Base-by-base conservation (phyloP, 768 basidiomycete species). In the Boletus coccyginus region DNA sequence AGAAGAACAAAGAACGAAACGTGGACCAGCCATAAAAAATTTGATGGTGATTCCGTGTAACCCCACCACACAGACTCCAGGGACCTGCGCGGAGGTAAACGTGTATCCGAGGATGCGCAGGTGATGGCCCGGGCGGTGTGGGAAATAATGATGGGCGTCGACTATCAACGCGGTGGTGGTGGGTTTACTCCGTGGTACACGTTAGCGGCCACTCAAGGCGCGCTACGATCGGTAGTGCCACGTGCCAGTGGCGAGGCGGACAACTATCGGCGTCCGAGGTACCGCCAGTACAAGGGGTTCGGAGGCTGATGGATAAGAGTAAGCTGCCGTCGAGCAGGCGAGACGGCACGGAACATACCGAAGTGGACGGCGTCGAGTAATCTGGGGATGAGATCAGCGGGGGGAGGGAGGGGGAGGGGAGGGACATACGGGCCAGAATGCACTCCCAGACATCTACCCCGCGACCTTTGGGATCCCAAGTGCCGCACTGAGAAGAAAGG, bases 391-490 rank as follows among this genome's bases (percentile, higher is more conserved):
- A 44, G 10, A 46, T 55, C 50, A 24, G 14, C 7, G 5, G 44
- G 48, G 17, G 41, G 39, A 21, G 24, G 41, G 12, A 24, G 19
- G 38, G n/a, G 40, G 19, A n/a, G 42, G 52, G 33, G 53, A 39
- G 29, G 50, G 59, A 38, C 50, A 72, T 71, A 89, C 88, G 88
- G 62, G 82, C 80, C 70, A 76, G 72, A 52, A 88, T 74, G 66
- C 88, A 90, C 64, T 90, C 87, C 87, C 87, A 90, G 52, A 90
- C 80, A 53, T 88, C 85, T 41, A 90, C 88, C 29, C 85, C 82
- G 40, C 82, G 80, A 50, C 81, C 77, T 70, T 78, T 80, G 24
- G 81, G 72, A 70, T 89, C 84, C 87, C 87, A 90, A 14, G 85
- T 77, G 52, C 83, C 83, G 68, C 88, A 89, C 65, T 90, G 88